Conservation (phyloP, 768 basidiomycete genomes). For the Amanita thiersii region DNA sequence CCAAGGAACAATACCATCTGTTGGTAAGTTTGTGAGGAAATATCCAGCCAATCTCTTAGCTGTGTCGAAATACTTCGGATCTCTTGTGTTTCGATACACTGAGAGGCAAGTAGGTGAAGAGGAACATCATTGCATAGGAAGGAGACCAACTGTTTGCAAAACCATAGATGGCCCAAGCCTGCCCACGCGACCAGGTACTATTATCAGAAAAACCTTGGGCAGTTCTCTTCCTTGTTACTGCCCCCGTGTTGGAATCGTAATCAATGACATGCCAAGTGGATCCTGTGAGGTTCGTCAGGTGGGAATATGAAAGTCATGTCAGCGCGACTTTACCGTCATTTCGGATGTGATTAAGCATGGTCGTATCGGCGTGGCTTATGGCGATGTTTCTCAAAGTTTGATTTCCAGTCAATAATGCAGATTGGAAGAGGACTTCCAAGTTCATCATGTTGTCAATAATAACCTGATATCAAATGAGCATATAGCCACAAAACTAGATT, state of each 20-base stretch:
- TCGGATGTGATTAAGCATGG: slow-evolving; percentile 59
- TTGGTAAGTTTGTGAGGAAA: slow-evolving; percentile 52
- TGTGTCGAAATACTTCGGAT: slow-evolving; percentile 48
- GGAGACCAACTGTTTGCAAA: slow-evolving; percentile 53
- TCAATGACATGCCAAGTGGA: slow-evolving; percentile 57
- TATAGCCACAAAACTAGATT: neutral
- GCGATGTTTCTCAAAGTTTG: slow-evolving; percentile 52
- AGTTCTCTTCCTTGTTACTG: slow-evolving; percentile 47
- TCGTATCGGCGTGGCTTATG: slow-evolving; percentile 55
- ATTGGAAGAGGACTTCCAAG: slow-evolving; percentile 56
- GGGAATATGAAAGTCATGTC: slow-evolving; percentile 11
- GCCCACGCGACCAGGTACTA: slow-evolving; percentile 71
- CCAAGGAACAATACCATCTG: slow-evolving; percentile 64
- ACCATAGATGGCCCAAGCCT: slow-evolving; percentile 66
- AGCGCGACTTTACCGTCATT: slow-evolving; percentile 57
- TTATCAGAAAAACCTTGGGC: slow-evolving; percentile 54
- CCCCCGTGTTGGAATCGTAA: slow-evolving; percentile 58
- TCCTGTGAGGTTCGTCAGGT: slow-evolving; percentile 19
- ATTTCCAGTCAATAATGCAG: slow-evolving; percentile 52
- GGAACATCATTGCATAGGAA: neutral
- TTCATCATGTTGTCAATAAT: slow-evolving; percentile 83
- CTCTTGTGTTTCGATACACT: slow-evolving; percentile 55
- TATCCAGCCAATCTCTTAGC: slow-evolving; percentile 49
- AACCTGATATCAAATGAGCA: slow-evolving; percentile 30
- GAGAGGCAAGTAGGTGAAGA: slow-evolving; percentile 1